phyloP scores from a whole-genome alignment of 306 rosid genomes.

The Prunus persica region Prunus_persica_NCBIv2 NC_034009.1:11157501-11158000 shows the following conservation, averaged over 20 bases:
- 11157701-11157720: too few species aligned
- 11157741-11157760: rapidly evolving
- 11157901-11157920: neutral
- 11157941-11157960: too few species aligned
- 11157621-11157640: neutral
- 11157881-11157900: neutral
- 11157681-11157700: too few species aligned
- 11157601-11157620: neutral
- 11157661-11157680: too few species aligned
- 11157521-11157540: neutral
- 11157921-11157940: too few species aligned
- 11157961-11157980: too few species aligned
- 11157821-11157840: too few species aligned
- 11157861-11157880: neutral
- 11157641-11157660: neutral
- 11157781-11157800: too few species aligned
- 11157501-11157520: conserved; percentile 9
- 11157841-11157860: too few species aligned
- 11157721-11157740: rapidly evolving
- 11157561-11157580: conserved; percentile 36
- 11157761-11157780: too few species aligned
- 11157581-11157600: conserved; percentile 8
- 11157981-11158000: too few species aligned
- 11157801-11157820: too few species aligned
- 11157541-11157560: conserved; percentile 7